Percentiles rank a stretch among this genome's conserved stretches.
These are phyloP conservation scores for Diplodia seriata DNA, from an alignment of 2,329 filamentous ascomycete species.

Conservation along the genomic window DNA sequence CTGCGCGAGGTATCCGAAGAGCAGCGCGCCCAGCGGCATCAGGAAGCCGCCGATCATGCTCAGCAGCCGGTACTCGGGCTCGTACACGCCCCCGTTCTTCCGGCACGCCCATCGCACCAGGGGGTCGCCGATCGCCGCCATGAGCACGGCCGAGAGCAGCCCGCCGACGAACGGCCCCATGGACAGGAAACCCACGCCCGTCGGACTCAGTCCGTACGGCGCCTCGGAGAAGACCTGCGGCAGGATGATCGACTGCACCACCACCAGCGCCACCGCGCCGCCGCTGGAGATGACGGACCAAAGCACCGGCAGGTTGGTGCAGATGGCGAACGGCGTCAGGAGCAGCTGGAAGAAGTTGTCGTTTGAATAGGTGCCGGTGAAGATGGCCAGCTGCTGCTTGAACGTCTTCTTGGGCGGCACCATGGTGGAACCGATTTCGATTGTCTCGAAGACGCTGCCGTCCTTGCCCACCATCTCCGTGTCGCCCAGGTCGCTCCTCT, in stretches of 20 bases:
- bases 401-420: slow-evolving; percentile 45
- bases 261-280: slow-evolving; percentile 53
- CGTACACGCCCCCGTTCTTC: slow-evolving; percentile 39
- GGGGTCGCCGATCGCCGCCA: slow-evolving; percentile 44
- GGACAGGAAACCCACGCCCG: slow-evolving; percentile 56
- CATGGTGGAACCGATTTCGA: slow-evolving; percentile 10
- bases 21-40: slow-evolving; percentile 48
- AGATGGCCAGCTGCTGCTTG: slow-evolving; percentile 46
- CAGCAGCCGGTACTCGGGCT: slow-evolving; percentile 40
- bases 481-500: slow-evolving; percentile 37
- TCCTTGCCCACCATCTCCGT: slow-evolving; percentile 3
- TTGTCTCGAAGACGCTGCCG: slow-evolving; percentile 14
- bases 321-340: slow-evolving; percentile 57
- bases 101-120: slow-evolving; percentile 38
- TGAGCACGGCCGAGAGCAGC: slow-evolving; percentile 50
- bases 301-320: slow-evolving; percentile 59
- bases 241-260: slow-evolving; percentile 53
- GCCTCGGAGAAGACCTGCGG: slow-evolving; percentile 51
- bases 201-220: slow-evolving; percentile 51
- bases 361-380: slow-evolving; percentile 49
- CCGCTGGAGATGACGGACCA: slow-evolving; percentile 59
- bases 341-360: slow-evolving; percentile 49
- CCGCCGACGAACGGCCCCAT: slow-evolving; percentile 45
- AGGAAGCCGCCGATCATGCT: slow-evolving; percentile 22
- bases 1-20: slow-evolving; percentile 47